Evolutionary conservation across 371 early-diverging fungal genomes (phyloP).

Genomic region (Rhizomucor miehei): DNA sequence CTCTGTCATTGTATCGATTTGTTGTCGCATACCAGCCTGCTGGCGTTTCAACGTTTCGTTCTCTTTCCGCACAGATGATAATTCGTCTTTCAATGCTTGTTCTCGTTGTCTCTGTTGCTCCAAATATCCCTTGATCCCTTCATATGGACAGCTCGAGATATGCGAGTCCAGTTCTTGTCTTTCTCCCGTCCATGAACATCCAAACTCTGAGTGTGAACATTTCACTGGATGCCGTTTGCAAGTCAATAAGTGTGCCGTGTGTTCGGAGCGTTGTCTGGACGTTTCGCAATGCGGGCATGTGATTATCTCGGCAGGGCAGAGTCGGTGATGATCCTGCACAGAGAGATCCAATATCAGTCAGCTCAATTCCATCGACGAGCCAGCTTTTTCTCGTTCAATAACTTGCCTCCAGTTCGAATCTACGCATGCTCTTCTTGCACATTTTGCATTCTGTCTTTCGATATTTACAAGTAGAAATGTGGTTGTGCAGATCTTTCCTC

Average conservation of each 20-base stretch:
- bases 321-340: conserved; percentile 52
- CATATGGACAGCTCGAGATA: conserved; percentile 53
- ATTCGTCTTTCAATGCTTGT: conserved; percentile 43
- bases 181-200: conserved; percentile 64
- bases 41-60: conserved; percentile 45
- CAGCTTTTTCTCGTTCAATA: not conserved
- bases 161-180: conserved; percentile 43
- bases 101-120: conserved; percentile 44
- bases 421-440: conserved; percentile 56
- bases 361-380: not conserved
- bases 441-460: conserved; percentile 57
- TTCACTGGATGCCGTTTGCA: conserved; percentile 52
- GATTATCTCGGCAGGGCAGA: conserved; percentile 59
- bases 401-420: conserved; percentile 45
- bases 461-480: conserved; percentile 58
- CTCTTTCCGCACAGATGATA: conserved; percentile 37
- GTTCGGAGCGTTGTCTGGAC: conserved; percentile 45
- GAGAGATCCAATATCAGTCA: not conserved
- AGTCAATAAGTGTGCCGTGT: conserved; percentile 44
- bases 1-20: conserved; percentile 41
- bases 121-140: conserved; percentile 58
- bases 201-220: conserved; percentile 53
- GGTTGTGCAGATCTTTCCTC: conserved; percentile 55
- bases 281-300: conserved; percentile 60
- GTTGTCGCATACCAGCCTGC: conserved; percentile 36